Evolutionary conservation across 2,329 filamentous ascomycete genomes (phyloP), one percentile per base, ranked within the genome.

Genomic region (Mollisiaceae sp.): DNA sequence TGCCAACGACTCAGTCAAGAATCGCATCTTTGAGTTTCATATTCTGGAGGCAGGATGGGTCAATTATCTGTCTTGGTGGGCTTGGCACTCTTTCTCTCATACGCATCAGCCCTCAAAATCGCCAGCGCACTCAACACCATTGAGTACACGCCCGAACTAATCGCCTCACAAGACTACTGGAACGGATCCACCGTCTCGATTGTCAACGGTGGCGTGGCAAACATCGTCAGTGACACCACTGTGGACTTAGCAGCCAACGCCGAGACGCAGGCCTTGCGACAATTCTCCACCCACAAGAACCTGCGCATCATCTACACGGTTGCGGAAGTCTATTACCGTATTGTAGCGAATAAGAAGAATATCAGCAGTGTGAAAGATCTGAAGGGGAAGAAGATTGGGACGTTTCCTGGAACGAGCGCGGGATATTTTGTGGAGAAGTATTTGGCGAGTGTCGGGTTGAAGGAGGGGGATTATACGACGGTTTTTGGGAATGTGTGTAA

Each of bases 331-430:
- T 50, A 45, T 20, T 69, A 69, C 18, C 60, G 63, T 1, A 57
- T 69, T 5, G 65, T 67, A n/a, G 65, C 65, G 15, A 69, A 67
- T 47, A 67, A 67, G 39, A 55, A 54, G 18, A 60, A 45, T 5
- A 62, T 69, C n/a, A 63, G 15, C 2, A 57, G 22, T 9, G 20
- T 64, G 2, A 24, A 24, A 4, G 67, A 67, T 55, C 41, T 69
- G 60, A 69, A 69, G 18, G 67, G 67, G 0, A 69, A 69, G 60
- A 69, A 52, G 39, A 50, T 69, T 35, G 65, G 63, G 1, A 65
- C 63, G 0, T 58, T 69, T 11, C 41, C 60, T 2, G 59, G 67
- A 3, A 69, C 64, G 18, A 60, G 43, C 4, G 67, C 67, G 20
- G 60, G 20, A 22, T 63, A 65, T 36, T 69, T 69, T 52, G 63